Conservation (phyloP, 2,329 filamentous ascomycete genomes). For the Fusarium sambucinum region DNA sequence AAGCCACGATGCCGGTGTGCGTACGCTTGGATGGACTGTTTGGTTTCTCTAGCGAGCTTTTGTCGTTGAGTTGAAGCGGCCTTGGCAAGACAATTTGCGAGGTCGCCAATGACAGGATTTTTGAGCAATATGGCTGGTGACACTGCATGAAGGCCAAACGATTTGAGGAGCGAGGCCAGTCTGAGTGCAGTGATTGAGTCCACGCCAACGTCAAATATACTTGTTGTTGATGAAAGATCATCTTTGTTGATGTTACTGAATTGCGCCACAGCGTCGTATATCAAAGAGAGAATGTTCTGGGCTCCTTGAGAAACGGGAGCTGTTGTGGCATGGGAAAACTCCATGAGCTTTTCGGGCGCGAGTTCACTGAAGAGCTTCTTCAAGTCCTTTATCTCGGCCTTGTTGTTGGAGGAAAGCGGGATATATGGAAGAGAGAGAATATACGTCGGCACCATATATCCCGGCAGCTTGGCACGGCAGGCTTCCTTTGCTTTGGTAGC, state of each 20-base stretch:
- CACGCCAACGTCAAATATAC: constrained; percentile 86
- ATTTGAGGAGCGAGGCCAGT: constrained; percentile 73
- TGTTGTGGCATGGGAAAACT: constrained; percentile 56
- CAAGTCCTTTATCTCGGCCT: constrained; percentile 80
- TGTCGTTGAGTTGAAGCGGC: constrained; percentile 18
- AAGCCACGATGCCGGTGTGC: constrained; percentile 69
- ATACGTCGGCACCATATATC: constrained; percentile 93
- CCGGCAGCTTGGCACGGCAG: constrained; percentile 78
- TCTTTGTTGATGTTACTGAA: constrained; percentile 61
- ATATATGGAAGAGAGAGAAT: constrained; percentile 78
- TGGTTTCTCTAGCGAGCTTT: constrained; percentile 59
- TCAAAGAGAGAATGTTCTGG: constrained; percentile 56
- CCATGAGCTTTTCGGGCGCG: constrained; percentile 70
- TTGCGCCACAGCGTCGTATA: constrained; percentile 67
- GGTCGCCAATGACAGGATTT: constrained; percentile 64
- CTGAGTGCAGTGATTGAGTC: constrained; percentile 88
- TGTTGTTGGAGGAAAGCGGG: constrained; percentile 90
- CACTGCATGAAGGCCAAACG: constrained; percentile 69
- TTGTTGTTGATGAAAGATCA: constrained; percentile 67
- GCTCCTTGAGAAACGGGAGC: constrained; percentile 48
- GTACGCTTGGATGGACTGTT: constrained; percentile 73
- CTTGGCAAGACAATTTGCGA: constrained; percentile 56
- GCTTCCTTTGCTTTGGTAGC: constrained; percentile 65
- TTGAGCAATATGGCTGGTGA: constrained; percentile 76
- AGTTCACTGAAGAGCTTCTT: constrained; percentile 74